Evolutionary conservation across 345 rosid species (phyloP), one percentile per base, ranked within the genome.

Genomic region (Eucalyptus globulus): DNA sequence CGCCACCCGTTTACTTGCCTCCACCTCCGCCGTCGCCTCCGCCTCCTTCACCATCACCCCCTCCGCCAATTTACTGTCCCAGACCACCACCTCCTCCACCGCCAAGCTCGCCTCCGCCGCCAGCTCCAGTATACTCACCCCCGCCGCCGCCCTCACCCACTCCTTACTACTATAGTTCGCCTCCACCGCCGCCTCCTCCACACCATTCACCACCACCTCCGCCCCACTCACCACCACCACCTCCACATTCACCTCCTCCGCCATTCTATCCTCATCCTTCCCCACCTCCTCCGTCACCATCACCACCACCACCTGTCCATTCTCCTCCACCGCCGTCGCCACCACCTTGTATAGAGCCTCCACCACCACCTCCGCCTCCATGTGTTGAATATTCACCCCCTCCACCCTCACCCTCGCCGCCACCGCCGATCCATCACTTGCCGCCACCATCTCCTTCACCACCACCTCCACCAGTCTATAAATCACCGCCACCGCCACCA

Each of bases 321-420:
- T 90, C 94, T 9, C 94, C 95, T 0, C 95, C 93, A 1, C 93
- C 93, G 3, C 93, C 94, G 3, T 92, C 93, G 10, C 94, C 95
- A 3, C 95, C 95, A 11, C 95, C 95, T 43, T 88, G 93, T 89
- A 76, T 92, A 89, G 93, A 92, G 88, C 94, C 95, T 17, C 92
- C 96, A 26, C 95, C 95, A 3, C 94, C 97, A 9, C 95, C 95
- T 93, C 95, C 88, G 16, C 92, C 92, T 3, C 95, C 93, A 22
- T 92, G 89, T 16, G 87, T 89, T 60, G 67, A 89, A 62, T 91
- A 93, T 43, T 92, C 96, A 14, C 95, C 95, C 4, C 96, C 96
- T 4, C 93, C 92, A 4, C 96, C 94, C 43, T 94, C 96, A 6
- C 97, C 96, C 26, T 94, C 96, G 5, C 95, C 96, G 1, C 93